Evolutionary conservation across 371 early-diverging fungal genomes (phyloP), one percentile per base, ranked within the genome.

Genomic region (Mucor plumbeus): DNA sequence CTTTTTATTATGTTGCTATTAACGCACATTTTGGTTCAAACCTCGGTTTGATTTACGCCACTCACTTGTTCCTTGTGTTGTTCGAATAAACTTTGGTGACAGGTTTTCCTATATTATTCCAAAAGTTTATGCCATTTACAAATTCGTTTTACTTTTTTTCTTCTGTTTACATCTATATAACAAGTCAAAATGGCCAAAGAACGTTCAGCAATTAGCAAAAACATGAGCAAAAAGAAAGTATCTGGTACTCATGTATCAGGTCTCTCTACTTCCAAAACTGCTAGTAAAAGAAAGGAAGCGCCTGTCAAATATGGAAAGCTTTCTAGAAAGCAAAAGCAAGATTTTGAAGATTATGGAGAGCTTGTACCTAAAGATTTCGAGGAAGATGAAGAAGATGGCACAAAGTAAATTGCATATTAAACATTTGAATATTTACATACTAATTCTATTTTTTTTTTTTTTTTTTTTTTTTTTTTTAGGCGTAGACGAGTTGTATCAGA

Each of bases 331-430:
- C 81, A 83, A 65, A 79, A 81, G 31, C 83, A 85, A 55, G 86
- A 85, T 72, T 78, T 90, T 59, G 86, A 88, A 48, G 90, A 90
- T 44, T 90, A 90, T 67, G 90, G 90, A 60, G 87, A 90, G 66
- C 78, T 90, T 14, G 88, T 88, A n/a, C 90, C 90, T 7, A 78
- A 80, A 33, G 86, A 85, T 19, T 85, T 86, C 41, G 85, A 64
- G 19, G 72, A 76, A 14, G 74, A 76, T 26, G 70, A 69, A 41
- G 75, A 66, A 40, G 74, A 67, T 21, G 43, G 36, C 10, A 35
- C 58, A 44, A 74, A 74, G 68, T 67, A 62, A 67, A 50, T 21
- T 31, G 13, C 21, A 17, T 26, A 63, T 26, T 9, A 4, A 33
- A 13, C 4, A 39, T 4, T 31, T 4, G 31, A 7, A 4, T 5